Evolutionary conservation across 2,329 filamentous ascomycete species (phyloP).

Genomic region (Sporothrix mexicana): DNA sequence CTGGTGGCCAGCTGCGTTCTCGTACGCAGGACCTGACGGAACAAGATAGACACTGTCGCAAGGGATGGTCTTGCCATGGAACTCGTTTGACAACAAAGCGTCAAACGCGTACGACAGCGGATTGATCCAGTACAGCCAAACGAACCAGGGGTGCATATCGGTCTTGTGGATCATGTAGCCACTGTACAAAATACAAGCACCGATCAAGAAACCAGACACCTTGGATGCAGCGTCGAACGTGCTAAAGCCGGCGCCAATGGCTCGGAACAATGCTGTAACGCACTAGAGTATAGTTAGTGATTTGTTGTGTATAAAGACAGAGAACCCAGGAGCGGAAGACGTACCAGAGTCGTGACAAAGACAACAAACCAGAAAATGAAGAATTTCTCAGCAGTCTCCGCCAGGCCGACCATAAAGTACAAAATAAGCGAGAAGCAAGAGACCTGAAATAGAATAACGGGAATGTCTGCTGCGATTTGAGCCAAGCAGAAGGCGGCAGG

Average conservation of each 20-base stretch:
- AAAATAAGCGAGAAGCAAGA: slow-evolving; percentile 81
- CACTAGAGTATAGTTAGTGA: slow-evolving; percentile 40
- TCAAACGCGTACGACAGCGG: slow-evolving; percentile 73
- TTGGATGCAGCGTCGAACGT: slow-evolving; percentile 69
- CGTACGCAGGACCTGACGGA: slow-evolving; percentile 72
- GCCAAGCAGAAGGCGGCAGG: slow-evolving; percentile 83
- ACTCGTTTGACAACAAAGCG: slow-evolving; percentile 86
- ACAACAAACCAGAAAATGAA: slow-evolving; percentile 68
- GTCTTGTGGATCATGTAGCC: slow-evolving; percentile 73
- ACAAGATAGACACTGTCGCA: slow-evolving; percentile 73
- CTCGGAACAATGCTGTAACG: slow-evolving; percentile 67
- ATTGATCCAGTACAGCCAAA: slow-evolving; percentile 70
- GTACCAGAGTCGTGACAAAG: slow-evolving; percentile 53
- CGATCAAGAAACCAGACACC: slow-evolving; percentile 60
- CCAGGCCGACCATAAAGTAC: slow-evolving; percentile 78
- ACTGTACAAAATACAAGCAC: slow-evolving; percentile 69
- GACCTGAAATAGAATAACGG: slow-evolving; percentile 70
- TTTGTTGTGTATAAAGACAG: neutral
- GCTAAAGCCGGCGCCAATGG: slow-evolving; percentile 63
- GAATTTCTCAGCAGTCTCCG: slow-evolving; percentile 68
- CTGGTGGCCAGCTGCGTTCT: slow-evolving; percentile 70
- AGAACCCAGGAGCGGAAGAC: neutral
- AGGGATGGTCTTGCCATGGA: slow-evolving; percentile 69
- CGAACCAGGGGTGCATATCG: slow-evolving; percentile 66
- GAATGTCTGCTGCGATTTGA: slow-evolving; percentile 80